These are phyloP conservation scores for Metrosideros polymorpha DNA, from an alignment of 441 rosid genomes.

Conservation along the genomic window DNA sequence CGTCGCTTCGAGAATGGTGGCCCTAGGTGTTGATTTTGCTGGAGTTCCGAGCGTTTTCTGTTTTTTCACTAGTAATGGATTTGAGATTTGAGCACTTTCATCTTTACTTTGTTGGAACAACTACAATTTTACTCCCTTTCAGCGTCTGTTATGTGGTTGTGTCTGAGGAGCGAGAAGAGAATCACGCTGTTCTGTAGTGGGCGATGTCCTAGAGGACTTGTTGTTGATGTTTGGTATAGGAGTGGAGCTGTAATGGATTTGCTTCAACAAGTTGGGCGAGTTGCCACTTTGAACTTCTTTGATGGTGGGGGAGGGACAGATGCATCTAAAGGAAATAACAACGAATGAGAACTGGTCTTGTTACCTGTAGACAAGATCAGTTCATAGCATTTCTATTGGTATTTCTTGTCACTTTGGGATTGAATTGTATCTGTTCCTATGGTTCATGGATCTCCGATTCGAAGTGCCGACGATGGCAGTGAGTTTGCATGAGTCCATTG, in stretches of 20 bases:
- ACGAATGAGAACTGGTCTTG: neutral
- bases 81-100: neutral
- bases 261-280: neutral
- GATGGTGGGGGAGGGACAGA: neutral
- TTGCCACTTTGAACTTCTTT: too few relatives aligned
- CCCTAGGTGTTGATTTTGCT: neutral
- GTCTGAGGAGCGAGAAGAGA: neutral
- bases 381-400: neutral
- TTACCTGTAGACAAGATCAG: neutral
- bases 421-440: neutral
- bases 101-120: neutral
- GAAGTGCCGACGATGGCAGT: neutral
- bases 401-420: neutral
- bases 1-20: neutral
- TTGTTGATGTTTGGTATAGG: neutral
- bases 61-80: neutral
- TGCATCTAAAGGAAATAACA: neutral
- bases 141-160: neutral
- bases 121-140: neutral
- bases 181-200: neutral
- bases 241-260: neutral
- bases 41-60: neutral
- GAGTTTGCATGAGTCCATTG: neutral
- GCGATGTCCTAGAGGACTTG: fast-evolving
- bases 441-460: neutral